phyloP scores from a whole-genome alignment of 2,329 filamentous ascomycete species.

The Aspergillus sp. region DNA sequence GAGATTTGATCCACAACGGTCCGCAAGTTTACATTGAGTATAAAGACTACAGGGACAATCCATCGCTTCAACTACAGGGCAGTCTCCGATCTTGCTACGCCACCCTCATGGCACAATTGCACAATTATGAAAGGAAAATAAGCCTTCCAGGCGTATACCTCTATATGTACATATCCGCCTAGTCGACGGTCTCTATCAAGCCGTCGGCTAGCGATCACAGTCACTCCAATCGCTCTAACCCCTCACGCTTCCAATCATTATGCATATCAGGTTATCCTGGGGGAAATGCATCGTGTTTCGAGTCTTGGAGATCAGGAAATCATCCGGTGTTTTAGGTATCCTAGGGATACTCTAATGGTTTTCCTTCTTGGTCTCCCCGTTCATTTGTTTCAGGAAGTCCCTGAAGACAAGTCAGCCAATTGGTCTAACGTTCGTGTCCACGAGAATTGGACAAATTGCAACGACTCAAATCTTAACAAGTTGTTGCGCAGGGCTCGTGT shows the following conservation, averaged over 20 bases:
- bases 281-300: neutral
- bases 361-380: slow-evolving; percentile 49
- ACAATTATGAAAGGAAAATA: slow-evolving; percentile 4
- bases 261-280: neutral
- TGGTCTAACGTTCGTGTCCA: neutral
- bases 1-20: neutral
- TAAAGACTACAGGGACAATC: neutral
- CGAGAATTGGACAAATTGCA: neutral
- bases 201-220: neutral
- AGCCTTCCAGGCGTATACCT: slow-evolving; percentile 22
- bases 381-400: slow-evolving; percentile 52
- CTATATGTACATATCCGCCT: slow-evolving; percentile 30
- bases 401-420: slow-evolving; percentile 27
- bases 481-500: neutral
- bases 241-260: neutral
- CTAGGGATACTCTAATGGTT: slow-evolving; percentile 32
- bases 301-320: slow-evolving; percentile 2
- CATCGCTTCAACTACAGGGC: neutral
- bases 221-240: slow-evolving; percentile 2
- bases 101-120: neutral
- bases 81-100: neutral
- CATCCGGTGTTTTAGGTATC: slow-evolving; percentile 12
- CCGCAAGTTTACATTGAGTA: neutral
- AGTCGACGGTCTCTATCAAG: slow-evolving; percentile 1
- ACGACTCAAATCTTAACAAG: neutral